phyloP scores from a whole-genome alignment of 1,139 yeast genomes.

The Taiozyma onychis region DNA sequence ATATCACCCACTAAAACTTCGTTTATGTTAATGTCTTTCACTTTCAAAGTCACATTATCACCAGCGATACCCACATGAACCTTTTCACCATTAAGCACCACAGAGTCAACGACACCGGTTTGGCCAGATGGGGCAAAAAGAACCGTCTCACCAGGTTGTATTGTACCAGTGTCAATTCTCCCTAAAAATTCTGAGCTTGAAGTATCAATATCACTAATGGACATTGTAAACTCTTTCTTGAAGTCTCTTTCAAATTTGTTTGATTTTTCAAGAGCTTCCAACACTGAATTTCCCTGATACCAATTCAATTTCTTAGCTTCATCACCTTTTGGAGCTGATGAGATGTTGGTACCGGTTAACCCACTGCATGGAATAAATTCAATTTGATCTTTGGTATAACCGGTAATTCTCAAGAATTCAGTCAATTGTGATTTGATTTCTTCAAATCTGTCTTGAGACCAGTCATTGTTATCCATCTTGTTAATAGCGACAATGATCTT shows the following conservation, averaged over 20 bases:
- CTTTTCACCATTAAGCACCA: constrained; percentile 28
- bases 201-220: constrained; percentile 42
- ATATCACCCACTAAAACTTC: constrained; percentile 72
- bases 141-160: constrained; percentile 74
- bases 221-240: constrained; percentile 36
- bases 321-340: constrained; percentile 34
- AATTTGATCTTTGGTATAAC: constrained; percentile 47
- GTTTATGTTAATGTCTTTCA: constrained; percentile 45
- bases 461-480: constrained; percentile 74
- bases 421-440: constrained; percentile 54
- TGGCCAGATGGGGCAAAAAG: constrained; percentile 51
- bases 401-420: constrained; percentile 59
- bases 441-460: constrained; percentile 62
- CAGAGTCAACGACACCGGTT: constrained; percentile 39
- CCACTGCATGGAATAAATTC: constrained; percentile 85
- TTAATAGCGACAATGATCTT: constrained; percentile 75
- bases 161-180: constrained; percentile 65
- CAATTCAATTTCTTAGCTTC: constrained; percentile 35
- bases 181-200: constrained; percentile 53
- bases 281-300: constrained; percentile 64
- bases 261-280: constrained; percentile 45
- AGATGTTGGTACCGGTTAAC: constrained; percentile 75
- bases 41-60: constrained; percentile 57
- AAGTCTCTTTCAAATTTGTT: constrained; percentile 23
- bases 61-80: constrained; percentile 56